Evolutionary conservation across 2,329 filamentous ascomycete genomes (phyloP).

Genomic region (Fusarium caatingaense): DNA sequence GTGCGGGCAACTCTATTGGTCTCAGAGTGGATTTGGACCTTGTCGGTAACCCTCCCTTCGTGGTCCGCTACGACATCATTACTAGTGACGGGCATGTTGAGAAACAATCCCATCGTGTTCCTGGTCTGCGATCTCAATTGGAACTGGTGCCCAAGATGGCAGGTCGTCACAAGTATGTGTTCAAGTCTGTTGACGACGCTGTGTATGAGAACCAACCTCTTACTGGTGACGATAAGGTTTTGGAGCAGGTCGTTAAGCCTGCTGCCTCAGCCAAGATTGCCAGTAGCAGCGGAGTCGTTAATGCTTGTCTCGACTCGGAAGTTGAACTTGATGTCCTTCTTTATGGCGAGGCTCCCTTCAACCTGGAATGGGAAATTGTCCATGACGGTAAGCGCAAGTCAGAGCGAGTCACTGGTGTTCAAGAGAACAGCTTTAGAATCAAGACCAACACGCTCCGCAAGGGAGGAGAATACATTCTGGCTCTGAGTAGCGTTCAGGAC

Average conservation of each 20-base stretch:
- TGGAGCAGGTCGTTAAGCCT: conserved; percentile 94
- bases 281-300: conserved; percentile 64
- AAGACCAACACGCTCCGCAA: conserved; percentile 78
- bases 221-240: conserved; percentile 67
- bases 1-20: conserved; percentile 92
- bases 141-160: conserved; percentile 84
- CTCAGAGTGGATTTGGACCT: conserved; percentile 89
- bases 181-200: conserved; percentile 81
- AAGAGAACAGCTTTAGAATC: conserved; percentile 73
- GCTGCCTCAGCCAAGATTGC: conserved; percentile 83
- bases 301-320: conserved; percentile 85
- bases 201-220: conserved; percentile 79
- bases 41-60: conserved; percentile 91
- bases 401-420: conserved; percentile 72
- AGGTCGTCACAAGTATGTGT: conserved; percentile 88
- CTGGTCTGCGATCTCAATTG: conserved; percentile 83
- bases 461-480: conserved; percentile 90
- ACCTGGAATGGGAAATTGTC: conserved; percentile 90
- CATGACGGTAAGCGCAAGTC: conserved; percentile 87
- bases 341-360: conserved; percentile 87
- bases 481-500: conserved; percentile 88
- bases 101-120: conserved; percentile 67
- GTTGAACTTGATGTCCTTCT: conserved; percentile 80
- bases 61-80: conserved; percentile 80
- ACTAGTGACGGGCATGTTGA: conserved; percentile 66